Conservation (phyloP, 2,329 filamentous ascomycete genomes). For the Alternaria ethzedia region DNA sequence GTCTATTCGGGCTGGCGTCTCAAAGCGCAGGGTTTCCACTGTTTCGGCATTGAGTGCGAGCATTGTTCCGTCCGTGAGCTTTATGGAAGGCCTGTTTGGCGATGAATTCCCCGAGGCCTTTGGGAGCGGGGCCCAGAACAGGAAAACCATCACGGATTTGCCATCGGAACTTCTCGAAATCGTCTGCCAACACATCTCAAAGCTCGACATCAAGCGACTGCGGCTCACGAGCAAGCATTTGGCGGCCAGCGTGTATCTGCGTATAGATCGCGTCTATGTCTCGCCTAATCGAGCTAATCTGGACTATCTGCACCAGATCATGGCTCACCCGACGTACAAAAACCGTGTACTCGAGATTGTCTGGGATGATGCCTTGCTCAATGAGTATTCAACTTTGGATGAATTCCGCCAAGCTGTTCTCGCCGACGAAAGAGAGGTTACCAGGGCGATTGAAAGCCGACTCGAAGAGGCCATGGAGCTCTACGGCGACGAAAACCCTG, state of each 20-base stretch:
- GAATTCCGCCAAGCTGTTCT: conserved; percentile 15
- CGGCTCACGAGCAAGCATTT: conserved; percentile 24
- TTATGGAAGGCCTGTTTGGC: conserved; percentile 33
- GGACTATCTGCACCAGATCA: conserved; percentile 45
- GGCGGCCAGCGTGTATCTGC: conserved; percentile 29
- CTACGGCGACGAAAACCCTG: conserved; percentile 5
- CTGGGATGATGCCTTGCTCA: conserved; percentile 48
- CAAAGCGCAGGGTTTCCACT: conserved; percentile 27
- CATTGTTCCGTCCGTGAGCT: conserved; percentile 31
- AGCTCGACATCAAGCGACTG: conserved; percentile 29
- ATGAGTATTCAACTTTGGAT: conserved; percentile 21
- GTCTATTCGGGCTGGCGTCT: conserved; percentile 26
- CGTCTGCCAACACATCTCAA: conserved; percentile 21
- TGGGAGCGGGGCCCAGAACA: conserved; percentile 15
- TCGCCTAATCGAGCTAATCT: conserved; percentile 51
- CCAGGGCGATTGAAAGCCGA: conserved; percentile 12
- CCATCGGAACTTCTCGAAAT: conserved; percentile 27
- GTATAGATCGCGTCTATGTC: conserved; percentile 49
- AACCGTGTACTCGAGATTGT: conserved; percentile 48
- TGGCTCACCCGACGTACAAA: conserved; percentile 45
- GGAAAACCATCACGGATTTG: conserved; percentile 26
- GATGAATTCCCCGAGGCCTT: conserved; percentile 35
- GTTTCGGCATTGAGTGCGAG: conserved; percentile 19
- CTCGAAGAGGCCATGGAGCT: conserved; percentile 13
- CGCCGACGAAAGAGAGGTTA: conserved; percentile 23